These are phyloP conservation scores for Blumeria hordei DNA, from an alignment of 2,329 filamentous ascomycete species.

Conservation along the genomic window DNA sequence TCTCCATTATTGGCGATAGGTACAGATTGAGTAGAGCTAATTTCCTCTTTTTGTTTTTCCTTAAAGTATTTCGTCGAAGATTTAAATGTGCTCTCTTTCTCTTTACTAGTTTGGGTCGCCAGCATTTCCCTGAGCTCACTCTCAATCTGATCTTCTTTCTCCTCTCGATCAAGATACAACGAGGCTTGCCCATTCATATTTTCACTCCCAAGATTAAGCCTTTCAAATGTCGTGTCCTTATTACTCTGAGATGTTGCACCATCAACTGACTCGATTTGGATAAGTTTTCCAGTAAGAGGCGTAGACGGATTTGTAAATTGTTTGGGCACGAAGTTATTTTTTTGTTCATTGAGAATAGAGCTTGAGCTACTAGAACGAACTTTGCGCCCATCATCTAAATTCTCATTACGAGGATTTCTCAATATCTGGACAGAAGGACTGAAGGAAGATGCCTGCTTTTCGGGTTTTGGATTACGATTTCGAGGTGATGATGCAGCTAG, in stretches of 20 bases:
- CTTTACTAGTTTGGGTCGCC: constrained; percentile 26
- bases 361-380: constrained; percentile 9
- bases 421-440: constrained; percentile 13
- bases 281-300: constrained; percentile 14
- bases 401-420: constrained; percentile 6
- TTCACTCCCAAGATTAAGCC: background rate
- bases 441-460: constrained; percentile 16
- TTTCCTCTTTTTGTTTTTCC: constrained; percentile 28
- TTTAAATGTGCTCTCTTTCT: constrained; percentile 25
- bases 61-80: constrained; percentile 24
- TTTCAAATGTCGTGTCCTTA: background rate
- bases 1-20: background rate
- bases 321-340: constrained; percentile 9
- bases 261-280: constrained; percentile 13
- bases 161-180: constrained; percentile 2
- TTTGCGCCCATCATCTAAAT: constrained; percentile 9
- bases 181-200: background rate
- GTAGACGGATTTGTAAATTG: constrained; percentile 9
- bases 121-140: constrained; percentile 25
- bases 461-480: constrained; percentile 26
- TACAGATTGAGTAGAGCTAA: constrained; percentile 21
- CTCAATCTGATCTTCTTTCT: constrained; percentile 24
- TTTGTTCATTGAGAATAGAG: constrained; percentile 12
- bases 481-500: constrained; percentile 40
- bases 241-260: background rate